A percentile compares a stretch with the other conserved stretches of the same genome.
phyloP scores from a whole-genome alignment of 192 early-diverging fungal species.

The Rhizoclosmatium sp. region DNA sequence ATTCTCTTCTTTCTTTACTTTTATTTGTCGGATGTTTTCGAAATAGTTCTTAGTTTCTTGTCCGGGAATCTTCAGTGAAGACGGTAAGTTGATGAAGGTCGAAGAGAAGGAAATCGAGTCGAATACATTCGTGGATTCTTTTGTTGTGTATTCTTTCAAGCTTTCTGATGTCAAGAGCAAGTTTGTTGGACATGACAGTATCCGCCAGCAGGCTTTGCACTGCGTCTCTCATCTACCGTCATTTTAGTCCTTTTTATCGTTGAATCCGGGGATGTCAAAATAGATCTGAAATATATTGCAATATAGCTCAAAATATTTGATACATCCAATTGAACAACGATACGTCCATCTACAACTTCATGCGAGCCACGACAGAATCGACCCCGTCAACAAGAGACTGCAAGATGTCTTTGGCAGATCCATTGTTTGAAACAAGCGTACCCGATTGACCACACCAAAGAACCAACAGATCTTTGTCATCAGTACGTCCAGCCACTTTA shows the following conservation, averaged over 20 bases:
- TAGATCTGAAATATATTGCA: too few relatives aligned
- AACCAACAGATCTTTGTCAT: constrained; percentile 7
- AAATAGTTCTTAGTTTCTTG: too few relatives aligned
- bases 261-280: background rate
- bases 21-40: too few relatives aligned
- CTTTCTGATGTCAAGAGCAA: constrained; percentile 20
- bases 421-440: constrained; percentile 4
- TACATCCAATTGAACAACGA: too few relatives aligned
- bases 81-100: background rate
- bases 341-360: background rate
- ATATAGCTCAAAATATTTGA: too few relatives aligned
- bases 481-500: constrained; percentile 2
- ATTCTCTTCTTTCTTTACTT: too few relatives aligned
- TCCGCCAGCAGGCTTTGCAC: background rate
- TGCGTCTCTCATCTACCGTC: background rate
- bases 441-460: constrained; percentile 22
- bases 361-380: background rate
- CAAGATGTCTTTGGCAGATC: constrained; percentile 3
- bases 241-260: background rate
- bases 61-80: too few relatives aligned
- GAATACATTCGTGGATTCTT: too few relatives aligned
- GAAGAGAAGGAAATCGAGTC: background rate
- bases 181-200: constrained; percentile 25
- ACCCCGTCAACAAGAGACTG: background rate
- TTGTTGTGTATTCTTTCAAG: constrained; percentile 10